Percentiles rank a stretch among this genome's conserved stretches.
Evolutionary conservation across 2,329 filamentous ascomycete species (phyloP).

Genomic region (Hansfordia pulvinata): DNA sequence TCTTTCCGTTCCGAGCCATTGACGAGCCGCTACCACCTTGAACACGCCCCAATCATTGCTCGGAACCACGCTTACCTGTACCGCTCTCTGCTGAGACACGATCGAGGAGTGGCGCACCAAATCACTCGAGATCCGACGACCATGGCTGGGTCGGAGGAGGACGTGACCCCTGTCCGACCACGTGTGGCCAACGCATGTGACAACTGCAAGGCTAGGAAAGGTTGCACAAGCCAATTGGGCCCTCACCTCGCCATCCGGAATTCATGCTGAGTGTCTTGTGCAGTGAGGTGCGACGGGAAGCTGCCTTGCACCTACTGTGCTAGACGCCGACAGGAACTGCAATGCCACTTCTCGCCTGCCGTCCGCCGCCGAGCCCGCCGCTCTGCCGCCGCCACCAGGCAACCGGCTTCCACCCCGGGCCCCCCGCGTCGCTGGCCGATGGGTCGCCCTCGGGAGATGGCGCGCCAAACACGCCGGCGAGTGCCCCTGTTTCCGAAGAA

Average conservation of each 20-base stretch:
- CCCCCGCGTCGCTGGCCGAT: not conserved
- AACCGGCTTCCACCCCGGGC: not conserved
- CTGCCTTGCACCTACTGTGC: conserved; percentile 37
- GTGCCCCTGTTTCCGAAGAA: conserved; percentile 4
- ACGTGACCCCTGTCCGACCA: conserved; percentile 14
- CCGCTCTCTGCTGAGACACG: too few species aligned
- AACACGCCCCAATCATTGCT: too few species aligned
- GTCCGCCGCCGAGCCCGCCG: conserved; percentile 19
- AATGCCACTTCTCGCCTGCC: conserved; percentile 34
- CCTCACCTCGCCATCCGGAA: not conserved
- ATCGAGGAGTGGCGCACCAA: too few species aligned
- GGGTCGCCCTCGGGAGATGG: not conserved
- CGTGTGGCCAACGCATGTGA: conserved; percentile 41
- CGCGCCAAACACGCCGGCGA: conserved; percentile 2
- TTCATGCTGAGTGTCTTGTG: conserved; percentile 1
- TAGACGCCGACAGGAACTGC: conserved; percentile 24
- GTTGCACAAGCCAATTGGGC: conserved; percentile 4
- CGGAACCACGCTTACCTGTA: too few species aligned
- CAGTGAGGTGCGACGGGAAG: conserved; percentile 39
- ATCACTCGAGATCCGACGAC: too few species aligned
- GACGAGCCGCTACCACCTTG: too few species aligned
- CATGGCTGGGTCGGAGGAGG: too few species aligned
- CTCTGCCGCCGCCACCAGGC: not conserved
- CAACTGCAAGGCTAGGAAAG: conserved; percentile 37
- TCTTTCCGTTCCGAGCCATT: too few species aligned